Percentiles rank a stretch among this genome's conserved stretches.
phyloP scores from a whole-genome alignment of 352 stramenopile genomes.

The Phytopythium oedochilum region DNA sequence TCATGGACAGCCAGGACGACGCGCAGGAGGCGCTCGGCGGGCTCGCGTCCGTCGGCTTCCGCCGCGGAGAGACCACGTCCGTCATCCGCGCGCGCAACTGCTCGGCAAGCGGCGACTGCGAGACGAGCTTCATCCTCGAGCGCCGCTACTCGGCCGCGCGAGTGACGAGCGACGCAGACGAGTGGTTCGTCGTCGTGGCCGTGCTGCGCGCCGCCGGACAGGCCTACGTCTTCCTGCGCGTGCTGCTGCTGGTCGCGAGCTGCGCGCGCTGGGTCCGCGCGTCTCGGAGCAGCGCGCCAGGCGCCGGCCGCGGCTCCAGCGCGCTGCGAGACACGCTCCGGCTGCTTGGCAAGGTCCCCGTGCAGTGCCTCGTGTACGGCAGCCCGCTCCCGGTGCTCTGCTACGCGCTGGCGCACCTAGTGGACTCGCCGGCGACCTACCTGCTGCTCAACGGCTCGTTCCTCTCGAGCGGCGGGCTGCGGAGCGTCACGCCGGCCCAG shows the following conservation, averaged over 20 bases:
- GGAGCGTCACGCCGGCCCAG: neutral
- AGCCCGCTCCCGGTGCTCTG: slow-evolving; percentile 33
- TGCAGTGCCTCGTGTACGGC: slow-evolving; percentile 45
- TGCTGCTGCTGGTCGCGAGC: slow-evolving; percentile 19
- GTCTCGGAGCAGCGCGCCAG: too few species aligned
- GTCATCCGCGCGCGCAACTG: neutral
- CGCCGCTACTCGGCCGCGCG: slow-evolving; percentile 30
- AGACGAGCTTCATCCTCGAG: slow-evolving; percentile 24
- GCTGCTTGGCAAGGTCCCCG: slow-evolving; percentile 35
- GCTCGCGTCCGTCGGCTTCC: neutral
- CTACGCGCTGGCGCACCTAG: slow-evolving; percentile 38
- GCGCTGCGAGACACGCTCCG: neutral
- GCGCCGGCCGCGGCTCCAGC: too few species aligned
- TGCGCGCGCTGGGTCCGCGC: slow-evolving; percentile 5
- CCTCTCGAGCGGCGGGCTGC: slow-evolving; percentile 11
- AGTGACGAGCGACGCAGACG: slow-evolving; percentile 8
- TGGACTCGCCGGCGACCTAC: slow-evolving; percentile 38
- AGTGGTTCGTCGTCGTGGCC: slow-evolving; percentile 29
- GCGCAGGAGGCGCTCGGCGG: neutral
- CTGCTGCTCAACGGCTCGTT: slow-evolving; percentile 23
- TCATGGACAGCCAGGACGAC: slow-evolving; percentile 2
- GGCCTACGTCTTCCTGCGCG: slow-evolving; percentile 28
- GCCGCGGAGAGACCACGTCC: neutral
- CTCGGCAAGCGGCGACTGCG: neutral
- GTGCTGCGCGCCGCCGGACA: slow-evolving; percentile 27